phyloP scores from a whole-genome alignment of 371 early-diverging fungal species.

The Mortierella sp. region DNA sequence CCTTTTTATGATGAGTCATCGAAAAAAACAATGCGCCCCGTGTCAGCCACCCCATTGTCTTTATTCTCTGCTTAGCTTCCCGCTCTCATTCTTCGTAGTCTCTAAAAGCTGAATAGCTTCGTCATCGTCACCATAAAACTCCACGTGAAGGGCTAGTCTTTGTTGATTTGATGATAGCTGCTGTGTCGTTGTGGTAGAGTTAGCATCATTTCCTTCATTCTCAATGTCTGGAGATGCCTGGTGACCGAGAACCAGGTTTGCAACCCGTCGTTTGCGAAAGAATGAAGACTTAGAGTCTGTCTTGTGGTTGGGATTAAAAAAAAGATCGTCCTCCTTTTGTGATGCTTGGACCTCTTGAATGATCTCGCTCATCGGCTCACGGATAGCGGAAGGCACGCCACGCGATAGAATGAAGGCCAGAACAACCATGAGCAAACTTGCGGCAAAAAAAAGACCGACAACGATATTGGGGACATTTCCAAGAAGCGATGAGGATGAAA shows the following conservation, averaged over 20 bases:
- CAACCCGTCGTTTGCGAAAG: background rate
- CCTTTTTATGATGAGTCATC: no score
- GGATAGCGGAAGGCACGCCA: background rate
- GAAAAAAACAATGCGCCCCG: no score
- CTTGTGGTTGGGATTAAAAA: background rate
- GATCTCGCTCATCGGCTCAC: background rate
- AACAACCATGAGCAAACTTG: background rate
- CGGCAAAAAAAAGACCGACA: background rate
- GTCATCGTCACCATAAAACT: background rate
- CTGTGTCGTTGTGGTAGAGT: background rate
- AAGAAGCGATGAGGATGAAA: background rate
- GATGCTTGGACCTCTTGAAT: background rate
- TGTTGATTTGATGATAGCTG: background rate
- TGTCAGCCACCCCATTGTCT: no score
- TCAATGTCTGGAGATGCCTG: background rate
- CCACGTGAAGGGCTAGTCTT: background rate
- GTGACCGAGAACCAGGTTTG: background rate
- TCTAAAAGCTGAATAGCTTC: background rate
- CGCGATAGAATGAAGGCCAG: conserved; percentile 1
- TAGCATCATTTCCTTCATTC: background rate
- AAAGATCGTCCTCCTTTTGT: background rate
- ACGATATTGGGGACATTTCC: background rate
- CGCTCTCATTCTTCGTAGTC: background rate
- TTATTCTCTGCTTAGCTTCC: no score
- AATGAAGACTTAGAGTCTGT: background rate